Evolutionary conservation across 225 moss, liverwort and hornwort genomes (phyloP), one percentile per base, ranked within the genome.

Genomic region (Rhytidiadelphus loreus): DNA sequence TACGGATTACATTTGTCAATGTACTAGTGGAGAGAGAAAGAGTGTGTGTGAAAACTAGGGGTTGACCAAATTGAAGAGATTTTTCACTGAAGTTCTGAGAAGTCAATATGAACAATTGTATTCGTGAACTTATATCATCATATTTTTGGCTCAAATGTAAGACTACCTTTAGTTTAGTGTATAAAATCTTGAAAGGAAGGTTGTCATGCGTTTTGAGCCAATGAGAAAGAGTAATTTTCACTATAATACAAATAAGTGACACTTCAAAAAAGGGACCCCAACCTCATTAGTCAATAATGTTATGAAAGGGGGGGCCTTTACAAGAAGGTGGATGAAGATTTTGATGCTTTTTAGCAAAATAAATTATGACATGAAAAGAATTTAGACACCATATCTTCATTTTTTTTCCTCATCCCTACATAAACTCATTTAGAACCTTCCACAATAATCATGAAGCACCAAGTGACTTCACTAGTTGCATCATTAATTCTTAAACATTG

Each of bases 21-120:
- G 16, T 26, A 16, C 26, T 26, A 16, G 28, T 41, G 12, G 7
- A 22, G 22, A n/a, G 3, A 44, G 14, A 41, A 12, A 8, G 3
- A 3, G 5, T 11, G 8, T 0, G 5, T 11, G 8, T 0, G 0
- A 10, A 72, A 28, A 28, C 0, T 0, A 8, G 0, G 16, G 44
- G 4, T 43, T 71, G 43, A 43, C 16, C 1, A 1, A 46, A 46
- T 18, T 46, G 4, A 46, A 18, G 30, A 46, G 5, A 46, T 73
- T 74, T 4, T 32, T 74, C 4, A 72, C 4, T 0, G 28, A 28
- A 43, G 2, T 71, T 72, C 0, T 0, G 0, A 44, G 0, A 73
- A 44, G 0, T 46, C 30, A 73, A 73, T 2, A 46, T 4, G 4
- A 74, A 19, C 30, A 41, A 25, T 0, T 20, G 3, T 3, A 30